Evolutionary conservation across 2,329 filamentous ascomycete genomes (phyloP), one percentile per base, ranked within the genome.

Genomic region (Ceratocystis cacaofunesta): DNA sequence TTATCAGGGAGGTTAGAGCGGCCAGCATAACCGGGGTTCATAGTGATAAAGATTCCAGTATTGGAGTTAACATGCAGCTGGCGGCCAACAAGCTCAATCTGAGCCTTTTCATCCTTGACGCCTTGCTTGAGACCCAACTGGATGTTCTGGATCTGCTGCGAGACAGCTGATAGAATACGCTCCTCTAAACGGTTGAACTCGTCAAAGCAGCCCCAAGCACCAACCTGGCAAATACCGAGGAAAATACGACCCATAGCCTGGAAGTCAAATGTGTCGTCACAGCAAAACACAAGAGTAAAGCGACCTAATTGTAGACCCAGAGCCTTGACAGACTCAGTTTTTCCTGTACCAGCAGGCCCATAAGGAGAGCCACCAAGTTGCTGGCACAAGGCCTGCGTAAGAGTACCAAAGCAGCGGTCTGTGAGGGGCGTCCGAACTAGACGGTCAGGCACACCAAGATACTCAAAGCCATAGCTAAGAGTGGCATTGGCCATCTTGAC

Each of bases 171-270:
- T 68, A 99, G 77, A 68, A 99, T 99, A 69, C 94, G 86, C 78
- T 99, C 94, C 72, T 99, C 94, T 22, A 99, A 81, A 82, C 94
- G 89, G 76, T 99, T 99, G 81, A 99, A 99, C 78, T 99, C 94
- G 73, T 99, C 94, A 76, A 99, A 99, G 79, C 94, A 99, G 72
- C 95, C 95, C 94, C 94, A 99, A 3, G 94, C 94, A 74, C 94
- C 94, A 61, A 99, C 94, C 75, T 99, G 94, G 74, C 95, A 99
- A 68, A 99, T 95, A 82, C 94, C 94, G 44, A 99, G 82, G 82
- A 99, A 99, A 71, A 99, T 99, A 70, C 94, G 90, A 15, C 95
- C 95, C 94, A 99, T 99, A 62, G 94, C 94, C 73, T 99, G 94
- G 80, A 97, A 99, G 75, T 99, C 94, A 72, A 99, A 99, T 0